A percentile compares a stretch with the other conserved stretches of the same genome.
phyloP scores from a whole-genome alignment of 371 early-diverging fungal genomes.

The Batrachochytrium dendrobatidis region DNA sequence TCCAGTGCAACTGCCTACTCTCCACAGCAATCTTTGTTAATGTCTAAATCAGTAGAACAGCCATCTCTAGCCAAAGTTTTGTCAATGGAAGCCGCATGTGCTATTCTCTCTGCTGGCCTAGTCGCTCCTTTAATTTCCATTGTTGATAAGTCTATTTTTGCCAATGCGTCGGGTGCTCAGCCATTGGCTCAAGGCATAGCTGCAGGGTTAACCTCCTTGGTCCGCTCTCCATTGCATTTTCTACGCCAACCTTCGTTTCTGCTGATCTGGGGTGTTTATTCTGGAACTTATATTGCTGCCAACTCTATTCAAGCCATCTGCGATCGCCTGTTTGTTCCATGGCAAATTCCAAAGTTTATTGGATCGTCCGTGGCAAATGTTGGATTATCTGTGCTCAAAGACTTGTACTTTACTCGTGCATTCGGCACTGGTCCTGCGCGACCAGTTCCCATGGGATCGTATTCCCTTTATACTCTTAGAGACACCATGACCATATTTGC shows the following conservation, averaged over 20 bases:
- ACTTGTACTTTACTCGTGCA: slow-evolving; percentile 52
- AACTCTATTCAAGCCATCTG: slow-evolving; percentile 50
- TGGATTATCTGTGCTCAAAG: slow-evolving; percentile 50
- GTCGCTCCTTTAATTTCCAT: slow-evolving; percentile 58
- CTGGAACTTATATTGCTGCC: slow-evolving; percentile 48
- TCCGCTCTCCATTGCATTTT: slow-evolving; percentile 41
- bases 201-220: slow-evolving; percentile 32
- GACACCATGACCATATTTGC: slow-evolving; percentile 60
- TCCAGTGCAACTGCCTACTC: no score
- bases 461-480: slow-evolving; percentile 48
- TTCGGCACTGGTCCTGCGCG: slow-evolving; percentile 39
- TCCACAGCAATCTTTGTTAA: no score
- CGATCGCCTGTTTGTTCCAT: slow-evolving; percentile 23
- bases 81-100: slow-evolving; percentile 10
- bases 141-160: slow-evolving; percentile 59
- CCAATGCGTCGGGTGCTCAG: slow-evolving; percentile 51
- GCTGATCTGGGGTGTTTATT: slow-evolving; percentile 49
- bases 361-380: slow-evolving; percentile 37
- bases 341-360: slow-evolving; percentile 47
- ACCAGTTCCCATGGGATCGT: slow-evolving; percentile 44
- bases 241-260: slow-evolving; percentile 40
- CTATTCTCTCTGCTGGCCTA: slow-evolving; percentile 16
- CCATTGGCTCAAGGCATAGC: slow-evolving; percentile 38
- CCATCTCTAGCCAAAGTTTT: neutral
- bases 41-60: no score